Conservation (phyloP, 176 grass and related monocot species). For the Carex pumila region DNA sequence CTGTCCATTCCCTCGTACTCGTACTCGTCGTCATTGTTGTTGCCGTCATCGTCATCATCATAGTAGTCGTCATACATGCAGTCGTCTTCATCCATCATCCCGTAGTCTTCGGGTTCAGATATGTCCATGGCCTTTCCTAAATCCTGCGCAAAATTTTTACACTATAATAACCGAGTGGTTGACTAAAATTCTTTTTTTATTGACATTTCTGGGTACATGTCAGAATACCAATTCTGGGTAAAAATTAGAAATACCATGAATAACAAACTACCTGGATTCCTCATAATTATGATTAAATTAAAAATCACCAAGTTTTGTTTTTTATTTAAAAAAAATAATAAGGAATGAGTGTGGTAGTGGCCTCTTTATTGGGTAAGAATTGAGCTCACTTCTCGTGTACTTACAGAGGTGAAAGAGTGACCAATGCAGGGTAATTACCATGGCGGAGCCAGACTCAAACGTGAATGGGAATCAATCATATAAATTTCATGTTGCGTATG, state of each 20-base stretch:
- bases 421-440: background rate
- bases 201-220: background rate
- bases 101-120: conserved; percentile 11
- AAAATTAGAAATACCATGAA: background rate
- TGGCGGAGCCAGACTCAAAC: no score
- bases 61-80: conserved; percentile 51
- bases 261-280: background rate
- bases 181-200: background rate
- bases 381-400: background rate
- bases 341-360: background rate
- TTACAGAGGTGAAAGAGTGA: background rate
- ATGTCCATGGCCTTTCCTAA: conserved; percentile 1
- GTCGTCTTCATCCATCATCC: conserved; percentile 45
- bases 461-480: no score
- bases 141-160: background rate
- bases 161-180: background rate
- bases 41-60: conserved; percentile 30
- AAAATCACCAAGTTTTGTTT: background rate
- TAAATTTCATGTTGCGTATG: no score
- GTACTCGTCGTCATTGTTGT: conserved; percentile 28
- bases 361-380: background rate
- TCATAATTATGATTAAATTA: background rate
- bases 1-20: conserved; percentile 36
- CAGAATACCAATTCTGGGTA: background rate
- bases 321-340: no score